Conservation (phyloP, 371 early-diverging fungal genomes). For the Coemansia sp. region DNA sequence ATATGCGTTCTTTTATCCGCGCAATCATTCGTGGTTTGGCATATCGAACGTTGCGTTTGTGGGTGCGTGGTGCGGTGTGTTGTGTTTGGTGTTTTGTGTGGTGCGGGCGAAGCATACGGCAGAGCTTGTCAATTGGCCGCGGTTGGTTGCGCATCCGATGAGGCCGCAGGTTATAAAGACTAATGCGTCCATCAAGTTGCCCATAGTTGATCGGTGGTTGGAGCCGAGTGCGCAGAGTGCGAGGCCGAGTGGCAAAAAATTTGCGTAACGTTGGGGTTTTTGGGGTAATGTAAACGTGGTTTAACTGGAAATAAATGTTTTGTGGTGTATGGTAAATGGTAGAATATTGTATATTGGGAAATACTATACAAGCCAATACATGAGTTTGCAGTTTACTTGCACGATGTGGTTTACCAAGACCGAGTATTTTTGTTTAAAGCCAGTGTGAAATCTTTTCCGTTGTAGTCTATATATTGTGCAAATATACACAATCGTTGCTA, state of each 20-base stretch:
- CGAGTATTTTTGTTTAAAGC: too few relatives aligned
- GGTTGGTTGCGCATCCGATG: slow-evolving; percentile 38
- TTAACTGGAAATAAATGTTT: too few relatives aligned
- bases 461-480: too few relatives aligned
- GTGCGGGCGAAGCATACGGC: slow-evolving; percentile 42
- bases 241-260: slow-evolving; percentile 36
- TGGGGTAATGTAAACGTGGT: too few relatives aligned
- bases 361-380: too few relatives aligned
- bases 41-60: slow-evolving; percentile 32
- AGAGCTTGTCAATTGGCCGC: slow-evolving; percentile 54
- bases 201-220: slow-evolving; percentile 40
- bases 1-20: slow-evolving; percentile 46
- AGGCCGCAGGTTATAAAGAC: slow-evolving; percentile 35
- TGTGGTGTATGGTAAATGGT: too few relatives aligned
- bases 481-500: not conserved
- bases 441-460: too few relatives aligned
- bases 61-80: slow-evolving; percentile 30
- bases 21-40: slow-evolving; percentile 42
- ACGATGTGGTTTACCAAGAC: too few relatives aligned
- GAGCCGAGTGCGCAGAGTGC: slow-evolving; percentile 25
- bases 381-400: too few relatives aligned
- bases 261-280: slow-evolving; percentile 2
- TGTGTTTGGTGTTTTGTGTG: slow-evolving; percentile 30
- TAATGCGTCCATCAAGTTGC: slow-evolving; percentile 35
- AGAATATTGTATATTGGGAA: too few relatives aligned